These are phyloP conservation scores for Pseudocercospora fuligena DNA, from an alignment of 2,329 filamentous ascomycete genomes.

Conservation along the genomic window DNA sequence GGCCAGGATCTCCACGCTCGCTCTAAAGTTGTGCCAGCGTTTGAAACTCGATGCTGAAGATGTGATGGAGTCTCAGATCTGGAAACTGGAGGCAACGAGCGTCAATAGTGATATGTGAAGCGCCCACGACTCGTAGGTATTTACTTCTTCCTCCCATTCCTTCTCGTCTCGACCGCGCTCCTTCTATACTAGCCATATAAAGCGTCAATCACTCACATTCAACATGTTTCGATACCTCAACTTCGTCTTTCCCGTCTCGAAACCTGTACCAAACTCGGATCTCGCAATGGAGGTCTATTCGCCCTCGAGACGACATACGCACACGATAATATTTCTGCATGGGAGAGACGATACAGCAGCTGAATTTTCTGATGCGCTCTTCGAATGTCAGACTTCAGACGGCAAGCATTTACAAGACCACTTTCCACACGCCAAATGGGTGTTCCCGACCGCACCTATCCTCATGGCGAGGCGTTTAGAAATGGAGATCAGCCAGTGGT, in stretches of 20 bases:
- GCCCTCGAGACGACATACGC: conserved; percentile 41
- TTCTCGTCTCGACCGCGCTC: neutral
- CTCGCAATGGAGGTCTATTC: conserved; percentile 10
- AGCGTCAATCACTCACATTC: neutral
- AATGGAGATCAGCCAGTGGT: conserved; percentile 44
- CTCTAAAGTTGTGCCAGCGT: neutral
- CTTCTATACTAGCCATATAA: neutral
- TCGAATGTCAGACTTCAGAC: conserved; percentile 41
- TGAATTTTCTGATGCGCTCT: conserved; percentile 49
- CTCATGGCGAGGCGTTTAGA: conserved; percentile 34
- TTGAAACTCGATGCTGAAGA: neutral
- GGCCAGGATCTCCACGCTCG: conserved; percentile 4
- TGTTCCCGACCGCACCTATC: conserved; percentile 40
- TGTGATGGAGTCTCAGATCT: neutral
- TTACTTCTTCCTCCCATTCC: conserved; percentile 1
- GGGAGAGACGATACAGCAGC: conserved; percentile 48
- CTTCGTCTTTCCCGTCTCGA: conserved; percentile 8
- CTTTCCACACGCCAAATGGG: conserved; percentile 44
- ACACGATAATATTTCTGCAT: conserved; percentile 56
- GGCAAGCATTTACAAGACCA: conserved; percentile 38
- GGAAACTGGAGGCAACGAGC: neutral
- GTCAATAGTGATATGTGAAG: neutral
- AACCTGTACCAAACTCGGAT: conserved; percentile 1
- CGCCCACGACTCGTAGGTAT: neutral
- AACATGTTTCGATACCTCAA: conserved; percentile 11